phyloP scores from a whole-genome alignment of 2,329 filamentous ascomycete species.

The Trichoderma cornu-damae region DNA sequence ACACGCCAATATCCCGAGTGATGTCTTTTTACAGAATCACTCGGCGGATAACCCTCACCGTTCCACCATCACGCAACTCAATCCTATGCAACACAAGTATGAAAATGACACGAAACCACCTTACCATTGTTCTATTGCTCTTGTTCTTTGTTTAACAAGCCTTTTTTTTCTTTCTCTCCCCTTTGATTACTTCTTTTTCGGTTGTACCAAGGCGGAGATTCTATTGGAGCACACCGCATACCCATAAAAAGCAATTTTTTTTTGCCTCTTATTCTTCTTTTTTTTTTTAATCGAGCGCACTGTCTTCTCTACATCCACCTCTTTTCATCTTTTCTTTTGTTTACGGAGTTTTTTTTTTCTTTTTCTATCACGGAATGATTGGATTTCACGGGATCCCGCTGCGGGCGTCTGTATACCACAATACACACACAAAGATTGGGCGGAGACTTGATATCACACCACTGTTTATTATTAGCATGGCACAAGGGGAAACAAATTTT shows the following conservation, averaged over 20 bases:
- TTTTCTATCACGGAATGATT: constrained; percentile 22
- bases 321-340: constrained; percentile 16
- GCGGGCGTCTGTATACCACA: constrained; percentile 30
- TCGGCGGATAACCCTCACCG: neutral
- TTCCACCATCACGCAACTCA: constrained; percentile 30
- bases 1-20: neutral
- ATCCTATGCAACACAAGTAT: constrained; percentile 25
- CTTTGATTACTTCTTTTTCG: constrained; percentile 22
- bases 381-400: constrained; percentile 23
- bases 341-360: constrained; percentile 20
- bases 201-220: constrained; percentile 46
- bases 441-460: constrained; percentile 30
- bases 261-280: constrained; percentile 26
- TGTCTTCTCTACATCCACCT: constrained; percentile 22
- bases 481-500: constrained; percentile 29
- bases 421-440: constrained; percentile 21
- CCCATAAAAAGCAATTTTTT: constrained; percentile 34
- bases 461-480: constrained; percentile 33
- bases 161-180: constrained; percentile 19
- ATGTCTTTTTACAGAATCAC: neutral
- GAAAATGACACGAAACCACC: constrained; percentile 22
- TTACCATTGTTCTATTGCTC: constrained; percentile 20
- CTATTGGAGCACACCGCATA: constrained; percentile 47
- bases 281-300: constrained; percentile 23
- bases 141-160: constrained; percentile 12